Evolutionary conservation across 2,329 filamentous ascomycete species (phyloP), one percentile per base, ranked within the genome.

Genomic region (Coleophoma cylindrospora): DNA sequence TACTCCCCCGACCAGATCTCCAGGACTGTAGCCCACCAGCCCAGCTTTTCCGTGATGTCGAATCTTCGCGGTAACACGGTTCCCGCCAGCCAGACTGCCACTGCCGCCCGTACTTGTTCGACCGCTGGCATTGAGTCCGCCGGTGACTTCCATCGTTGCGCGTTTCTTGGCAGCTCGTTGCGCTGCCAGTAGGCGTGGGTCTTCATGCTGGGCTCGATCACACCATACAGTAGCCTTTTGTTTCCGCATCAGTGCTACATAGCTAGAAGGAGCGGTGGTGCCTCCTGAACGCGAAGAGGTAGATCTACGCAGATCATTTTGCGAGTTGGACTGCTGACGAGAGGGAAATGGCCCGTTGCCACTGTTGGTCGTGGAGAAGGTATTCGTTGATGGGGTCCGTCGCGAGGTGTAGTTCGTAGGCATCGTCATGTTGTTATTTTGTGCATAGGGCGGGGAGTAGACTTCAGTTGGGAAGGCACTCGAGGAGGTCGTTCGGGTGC

Each of bases 211-310:
- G 10, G 92, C 81, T 48, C 91, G 86, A 66, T 97, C 94, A 73
- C 91, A 96, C 94, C 94, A 99, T 4, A 99, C 94, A 0, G 94
- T 99, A 33, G 91, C 94, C 68, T 97, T 97, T 70, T 99, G 94
- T 67, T 91, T 92, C 55, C 94, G 84, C 72, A 99, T 86, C n/a
- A 96, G 78, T 34, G 94, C 91, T 47, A 99, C 94, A 69, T 99
- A 99, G 57, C 90, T 85, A n/a, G 78, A 78, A 2, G 86, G 72
- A 54, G 68, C 57, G 17, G 57, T 61, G 21, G 68, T 65, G 43
- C 73, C 74, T 54, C 78, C 80, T 19, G 89, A 95, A 61, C 89
- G 84, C 47, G 87, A 87, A 3, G 90, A 95, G 32, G 84, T 89
- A 27, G 89, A 95, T 57, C 91, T 83, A 53, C 87, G 84, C 45